Base-by-base conservation (phyloP, 495 filamentous ascomycete species). In the Daldinia concentrica region DNA sequence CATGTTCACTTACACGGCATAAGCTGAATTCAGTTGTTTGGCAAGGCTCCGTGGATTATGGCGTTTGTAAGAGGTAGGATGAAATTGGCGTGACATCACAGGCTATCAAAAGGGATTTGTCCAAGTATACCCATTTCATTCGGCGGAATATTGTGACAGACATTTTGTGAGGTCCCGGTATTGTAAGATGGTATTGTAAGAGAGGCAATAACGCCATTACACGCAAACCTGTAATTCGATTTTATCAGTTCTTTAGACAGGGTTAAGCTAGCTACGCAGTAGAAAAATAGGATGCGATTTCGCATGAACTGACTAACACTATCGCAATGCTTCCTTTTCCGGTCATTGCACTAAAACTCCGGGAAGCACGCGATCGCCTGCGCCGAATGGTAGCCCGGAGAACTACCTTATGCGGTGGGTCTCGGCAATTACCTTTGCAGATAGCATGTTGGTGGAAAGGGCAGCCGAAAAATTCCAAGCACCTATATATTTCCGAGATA, bases 61-160 rank as follows among this genome's bases (percentile, higher is more conserved):
- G 55, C 71, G 69, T 66, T 50, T 69, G 39, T 73, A 69, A 60
- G 66, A 52, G 66, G 66, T 68, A 60, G 52, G 62, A 69, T 62
- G 61, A 69, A 57, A 69, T 59, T n/a, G 30, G 29, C n/a, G 17
- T 62, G 63, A 66, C 45, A 69, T 55, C 29, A 65, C 60, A 63
- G 69, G 67, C 56, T 65, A 64, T 41, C 14, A 68, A 62, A 55
- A 61, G 12, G 32, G 24, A 54, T 54, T 54, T 54, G 27, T 17
- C 24, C 50, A 30, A 54, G 50, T 54, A 29, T 54, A 30, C 24
- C 50, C 50, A 48, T 54, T 30, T 54, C 50, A 14, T 30, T 17
- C 27, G 27, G 50, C 27, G 15, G 50, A 41, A 36, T 58, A 11
- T 34, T 26, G 55, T 34, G 15, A 58, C 45, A 37, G 15, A 43